These are phyloP conservation scores for Tilletia setariae DNA, from an alignment of 1,284 basidiomycete genomes.

Conservation along the genomic window DNA sequence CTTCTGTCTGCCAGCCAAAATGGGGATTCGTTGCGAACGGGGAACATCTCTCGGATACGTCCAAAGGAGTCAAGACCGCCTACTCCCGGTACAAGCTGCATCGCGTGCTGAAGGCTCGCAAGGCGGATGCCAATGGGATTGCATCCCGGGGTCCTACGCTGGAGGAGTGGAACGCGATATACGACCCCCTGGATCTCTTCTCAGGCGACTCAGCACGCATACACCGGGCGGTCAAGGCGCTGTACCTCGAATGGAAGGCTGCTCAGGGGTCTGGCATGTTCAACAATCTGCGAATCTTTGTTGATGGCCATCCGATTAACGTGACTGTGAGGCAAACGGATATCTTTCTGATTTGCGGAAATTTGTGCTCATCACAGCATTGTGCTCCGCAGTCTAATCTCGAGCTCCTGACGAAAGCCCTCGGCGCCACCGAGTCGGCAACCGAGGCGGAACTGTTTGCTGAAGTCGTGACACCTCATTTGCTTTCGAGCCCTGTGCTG, in stretches of 20 bases:
- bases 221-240: background rate
- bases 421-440: background rate
- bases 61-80: background rate
- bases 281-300: slow-evolving; percentile 14
- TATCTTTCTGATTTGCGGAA: background rate
- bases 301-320: background rate
- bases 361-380: background rate
- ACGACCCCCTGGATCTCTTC: slow-evolving; percentile 13
- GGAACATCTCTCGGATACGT: background rate
- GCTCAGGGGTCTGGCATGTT: slow-evolving; percentile 14
- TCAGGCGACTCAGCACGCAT: background rate
- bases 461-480: background rate
- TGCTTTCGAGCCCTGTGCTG: slow-evolving; percentile 56
- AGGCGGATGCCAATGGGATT: background rate
- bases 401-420: background rate
- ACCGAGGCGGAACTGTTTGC: background rate
- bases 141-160: background rate
- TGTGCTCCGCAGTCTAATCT: background rate
- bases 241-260: background rate
- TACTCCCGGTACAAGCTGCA: slow-evolving; percentile 3
- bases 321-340: background rate
- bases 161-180: slow-evolving; percentile 8
- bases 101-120: slow-evolving; percentile 1
- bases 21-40: slow-evolving; percentile 10
- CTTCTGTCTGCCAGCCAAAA: background rate